Evolutionary conservation across 805 yeast species (phyloP).

Genomic region (Deakozyma indianensis): DNA sequence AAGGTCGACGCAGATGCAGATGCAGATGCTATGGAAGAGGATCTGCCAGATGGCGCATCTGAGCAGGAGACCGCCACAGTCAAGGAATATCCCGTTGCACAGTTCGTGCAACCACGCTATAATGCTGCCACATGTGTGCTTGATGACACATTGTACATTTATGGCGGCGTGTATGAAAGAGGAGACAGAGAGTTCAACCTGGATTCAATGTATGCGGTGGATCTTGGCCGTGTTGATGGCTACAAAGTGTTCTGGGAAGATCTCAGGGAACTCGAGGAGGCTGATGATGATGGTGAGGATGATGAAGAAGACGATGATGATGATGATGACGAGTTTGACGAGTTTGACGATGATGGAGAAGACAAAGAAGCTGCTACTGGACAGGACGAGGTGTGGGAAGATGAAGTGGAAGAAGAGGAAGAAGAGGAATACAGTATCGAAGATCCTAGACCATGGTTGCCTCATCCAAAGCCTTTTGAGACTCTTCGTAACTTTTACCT

Average conservation of each 20-base stretch:
- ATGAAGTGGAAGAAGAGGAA: slow-evolving; percentile 14
- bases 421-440: slow-evolving; percentile 47
- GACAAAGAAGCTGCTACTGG: slow-evolving; percentile 8
- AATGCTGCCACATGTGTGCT: slow-evolving; percentile 75
- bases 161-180: slow-evolving; percentile 81
- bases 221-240: slow-evolving; percentile 77
- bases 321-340: slow-evolving; percentile 11
- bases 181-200: slow-evolving; percentile 77
- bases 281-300: slow-evolving; percentile 24
- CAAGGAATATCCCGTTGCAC: slow-evolving; percentile 41
- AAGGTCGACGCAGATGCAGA: slow-evolving; percentile 16
- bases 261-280: slow-evolving; percentile 40
- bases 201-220: slow-evolving; percentile 77
- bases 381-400: slow-evolving; percentile 2
- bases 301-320: slow-evolving; percentile 15
- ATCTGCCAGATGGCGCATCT: slow-evolving; percentile 19
- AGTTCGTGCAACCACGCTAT: slow-evolving; percentile 78
- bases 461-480: slow-evolving; percentile 94
- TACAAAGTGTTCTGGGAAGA: slow-evolving; percentile 80
- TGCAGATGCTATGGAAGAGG: slow-evolving; percentile 29
- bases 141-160: slow-evolving; percentile 70
- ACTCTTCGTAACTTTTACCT: slow-evolving; percentile 67
- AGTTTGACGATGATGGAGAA: slow-evolving; percentile 11
- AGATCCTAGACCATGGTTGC: slow-evolving; percentile 91
- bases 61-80: slow-evolving; percentile 25